Base-by-base conservation (phyloP, 495 filamentous ascomycete species). In the Penicillium pulvis region DNA sequence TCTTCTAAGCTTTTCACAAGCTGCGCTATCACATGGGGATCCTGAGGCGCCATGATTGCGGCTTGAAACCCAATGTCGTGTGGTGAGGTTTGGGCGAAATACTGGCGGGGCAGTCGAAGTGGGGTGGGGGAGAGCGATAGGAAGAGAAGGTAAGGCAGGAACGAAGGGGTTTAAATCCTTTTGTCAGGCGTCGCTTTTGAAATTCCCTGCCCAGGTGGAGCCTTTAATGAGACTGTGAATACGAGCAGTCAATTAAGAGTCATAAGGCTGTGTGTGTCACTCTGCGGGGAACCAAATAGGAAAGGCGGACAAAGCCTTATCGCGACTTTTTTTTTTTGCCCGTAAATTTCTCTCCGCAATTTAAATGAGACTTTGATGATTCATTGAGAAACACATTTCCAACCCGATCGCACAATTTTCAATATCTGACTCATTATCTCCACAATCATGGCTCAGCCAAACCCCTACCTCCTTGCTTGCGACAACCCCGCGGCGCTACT, bases 391-490 rank as follows among this genome's bases (percentile, higher is more conserved):
- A 12, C 0, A 11, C 10, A 36, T 36, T 36, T 35, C 10, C 33
- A 36, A 12, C 36, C 36, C 57, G 30, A 63, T 60, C 54, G 19
- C 39, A 19, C 9, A 44, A 24, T 6, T 36, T 48, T 28, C 12
- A n/a, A 31, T 35, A 4, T 53, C 48, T 63, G 55, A 63, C 63
- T 60, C 58, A 60, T 19, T 30, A 12, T 41, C 26, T 50, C 45
- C 55, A 31, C 44, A 23, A 23, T 23, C 41, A 83, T 83, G 80
- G 73, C 75, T 57, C 77, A 83, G 49, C 76, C 83, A 43, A 96
- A 96, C 63, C 84, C 85, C 0, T 90, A 89, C 75, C 78, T 92
- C 51, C 83, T 93, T 33, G 91, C 90, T 17, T 89, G 89, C 60
- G 90, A 93, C 69, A 87, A 89, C 62, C 85, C 86, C 33, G 71